A percentile compares a stretch with the other conserved stretches of the same genome.
phyloP scores from a whole-genome alignment of 106 monocot genomes.

The Posidonia australis region DNA sequence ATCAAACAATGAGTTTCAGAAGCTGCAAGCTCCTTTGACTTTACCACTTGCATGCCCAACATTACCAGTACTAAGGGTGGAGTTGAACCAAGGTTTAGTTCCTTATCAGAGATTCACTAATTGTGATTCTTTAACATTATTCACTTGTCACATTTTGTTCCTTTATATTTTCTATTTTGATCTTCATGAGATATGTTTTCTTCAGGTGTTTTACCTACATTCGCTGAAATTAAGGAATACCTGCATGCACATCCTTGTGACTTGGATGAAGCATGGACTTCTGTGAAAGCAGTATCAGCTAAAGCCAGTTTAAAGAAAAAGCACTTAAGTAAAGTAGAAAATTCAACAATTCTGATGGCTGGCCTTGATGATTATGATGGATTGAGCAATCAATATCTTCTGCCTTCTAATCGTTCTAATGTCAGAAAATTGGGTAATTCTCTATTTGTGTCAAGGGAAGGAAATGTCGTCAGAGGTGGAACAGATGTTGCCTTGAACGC shows the following conservation, averaged over 20 bases:
- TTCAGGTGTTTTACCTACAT: conserved; percentile 57
- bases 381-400: conserved; percentile 8
- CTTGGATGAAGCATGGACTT: conserved; percentile 41
- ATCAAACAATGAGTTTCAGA: conserved; percentile 51
- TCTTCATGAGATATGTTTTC: not conserved
- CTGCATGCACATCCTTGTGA: conserved; percentile 18
- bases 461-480: conserved; percentile 65
- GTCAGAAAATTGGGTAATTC: conserved; percentile 32
- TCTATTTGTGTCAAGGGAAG: conserved; percentile 49
- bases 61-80: conserved; percentile 43
- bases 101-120: not conserved
- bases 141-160: conserved; percentile 6
- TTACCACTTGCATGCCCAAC: conserved; percentile 36
- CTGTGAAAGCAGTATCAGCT: conserved; percentile 46
- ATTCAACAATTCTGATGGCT: conserved; percentile 9
- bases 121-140: not conserved
- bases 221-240: conserved; percentile 50
- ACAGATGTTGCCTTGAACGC: conserved; percentile 55
- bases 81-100: conserved; percentile 31
- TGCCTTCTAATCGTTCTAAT: conserved; percentile 4
- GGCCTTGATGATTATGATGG: conserved; percentile 7
- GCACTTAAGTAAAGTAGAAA: conserved; percentile 6
- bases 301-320: conserved; percentile 29
- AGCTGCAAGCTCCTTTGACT: conserved; percentile 30
- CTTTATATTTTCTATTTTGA: conserved; percentile 4